Evolutionary conservation across 2,329 filamentous ascomycete genomes (phyloP).

Genomic region (Rutstroemia sp.): DNA sequence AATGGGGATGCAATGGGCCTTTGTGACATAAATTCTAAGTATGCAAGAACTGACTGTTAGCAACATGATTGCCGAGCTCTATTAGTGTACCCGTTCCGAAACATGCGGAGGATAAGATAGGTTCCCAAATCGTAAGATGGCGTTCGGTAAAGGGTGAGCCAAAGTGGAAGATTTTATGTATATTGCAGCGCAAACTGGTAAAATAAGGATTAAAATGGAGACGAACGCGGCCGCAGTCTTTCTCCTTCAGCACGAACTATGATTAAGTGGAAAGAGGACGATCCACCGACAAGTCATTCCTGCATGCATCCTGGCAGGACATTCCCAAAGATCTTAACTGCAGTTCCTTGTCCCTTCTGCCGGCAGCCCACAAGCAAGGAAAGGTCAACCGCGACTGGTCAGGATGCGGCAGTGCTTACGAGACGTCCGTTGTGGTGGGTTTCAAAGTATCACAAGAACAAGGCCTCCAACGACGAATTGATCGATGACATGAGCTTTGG

Average conservation of each 20-base stretch:
- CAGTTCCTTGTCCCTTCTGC: not conserved
- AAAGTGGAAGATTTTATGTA: not conserved
- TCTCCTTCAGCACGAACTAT: not conserved
- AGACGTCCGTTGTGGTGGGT: not conserved
- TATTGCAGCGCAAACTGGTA: not conserved
- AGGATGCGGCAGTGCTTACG: not conserved
- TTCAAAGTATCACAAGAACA: not conserved
- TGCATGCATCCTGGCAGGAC: not conserved
- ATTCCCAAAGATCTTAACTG: not conserved
- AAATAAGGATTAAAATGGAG: not conserved
- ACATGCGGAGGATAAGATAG: not conserved
- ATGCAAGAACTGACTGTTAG: not conserved
- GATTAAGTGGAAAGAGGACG: not conserved
- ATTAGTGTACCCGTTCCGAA: not conserved
- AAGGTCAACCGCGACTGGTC: not conserved
- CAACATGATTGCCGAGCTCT: not conserved
- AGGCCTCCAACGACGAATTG: too few species aligned
- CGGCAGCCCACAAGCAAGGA: not conserved
- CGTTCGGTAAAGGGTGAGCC: not conserved
- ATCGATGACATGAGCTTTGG: too few species aligned
- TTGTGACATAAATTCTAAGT: not conserved
- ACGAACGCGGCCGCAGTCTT: not conserved
- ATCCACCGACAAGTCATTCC: not conserved
- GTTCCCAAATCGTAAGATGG: not conserved
- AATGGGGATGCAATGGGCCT: not conserved